phyloP scores from a whole-genome alignment of 805 yeast genomes.

The Blastobotrys robertii region DNA sequence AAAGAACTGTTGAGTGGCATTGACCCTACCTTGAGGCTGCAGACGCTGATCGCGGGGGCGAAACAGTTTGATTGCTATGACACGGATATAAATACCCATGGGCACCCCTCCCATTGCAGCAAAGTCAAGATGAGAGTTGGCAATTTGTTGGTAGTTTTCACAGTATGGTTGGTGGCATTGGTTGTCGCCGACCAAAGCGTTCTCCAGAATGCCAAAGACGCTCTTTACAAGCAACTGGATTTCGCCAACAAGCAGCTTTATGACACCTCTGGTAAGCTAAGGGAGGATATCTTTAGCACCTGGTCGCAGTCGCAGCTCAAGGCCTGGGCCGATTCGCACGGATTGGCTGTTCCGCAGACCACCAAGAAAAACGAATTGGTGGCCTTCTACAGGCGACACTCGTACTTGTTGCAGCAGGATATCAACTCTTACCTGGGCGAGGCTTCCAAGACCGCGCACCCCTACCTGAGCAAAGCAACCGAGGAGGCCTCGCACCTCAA shows the following conservation, averaged over 20 bases:
- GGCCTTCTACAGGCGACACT: constrained; percentile 24
- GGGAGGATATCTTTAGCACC: constrained; percentile 29
- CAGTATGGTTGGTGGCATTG: no score
- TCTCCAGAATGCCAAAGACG: constrained; percentile 15
- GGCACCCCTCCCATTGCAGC: no score
- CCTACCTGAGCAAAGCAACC: constrained; percentile 15
- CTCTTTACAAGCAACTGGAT: constrained; percentile 25
- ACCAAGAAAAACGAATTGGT: constrained; percentile 14
- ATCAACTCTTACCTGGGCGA: constrained; percentile 7
- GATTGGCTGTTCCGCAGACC: constrained; percentile 18
- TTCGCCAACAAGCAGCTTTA: constrained; percentile 25
- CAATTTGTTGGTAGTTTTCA: no score
- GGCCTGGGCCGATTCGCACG: constrained; percentile 35
- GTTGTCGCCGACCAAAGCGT: no score
- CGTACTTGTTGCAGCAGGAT: constrained; percentile 23
- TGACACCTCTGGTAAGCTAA: constrained; percentile 29
- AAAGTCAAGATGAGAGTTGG: no score
- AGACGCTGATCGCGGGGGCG: no score
- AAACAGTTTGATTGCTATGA: no score
- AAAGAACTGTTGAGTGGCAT: no score
- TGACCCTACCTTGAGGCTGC: no score
- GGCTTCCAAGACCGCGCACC: constrained; percentile 13
- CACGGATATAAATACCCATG: no score
- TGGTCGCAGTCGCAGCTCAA: constrained; percentile 35
- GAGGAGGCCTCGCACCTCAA: constrained; percentile 12